Evolutionary conservation across 2,329 filamentous ascomycete species (phyloP).

Genomic region (Apiospora koreana): DNA sequence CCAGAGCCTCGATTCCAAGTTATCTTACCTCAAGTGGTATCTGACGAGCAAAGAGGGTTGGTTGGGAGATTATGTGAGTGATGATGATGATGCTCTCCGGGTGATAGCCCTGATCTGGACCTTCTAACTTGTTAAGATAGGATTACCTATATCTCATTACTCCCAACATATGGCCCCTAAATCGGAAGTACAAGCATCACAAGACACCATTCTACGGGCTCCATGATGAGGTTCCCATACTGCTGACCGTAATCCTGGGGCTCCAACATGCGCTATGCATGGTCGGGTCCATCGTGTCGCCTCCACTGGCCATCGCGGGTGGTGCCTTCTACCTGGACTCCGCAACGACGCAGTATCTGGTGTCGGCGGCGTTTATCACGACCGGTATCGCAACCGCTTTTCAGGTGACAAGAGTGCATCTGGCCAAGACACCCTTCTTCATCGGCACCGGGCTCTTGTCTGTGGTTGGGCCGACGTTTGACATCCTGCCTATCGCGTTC

Average conservation of each 20-base stretch:
- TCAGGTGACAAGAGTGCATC: constrained; percentile 67
- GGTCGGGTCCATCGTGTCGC: constrained; percentile 56
- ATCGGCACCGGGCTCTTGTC: constrained; percentile 67
- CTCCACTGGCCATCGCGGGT: constrained; percentile 63
- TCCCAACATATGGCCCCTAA: constrained; percentile 59
- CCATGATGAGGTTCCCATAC: constrained; percentile 66
- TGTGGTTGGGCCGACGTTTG: constrained; percentile 68
- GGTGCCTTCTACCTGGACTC: constrained; percentile 58
- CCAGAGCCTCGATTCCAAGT: not conserved
- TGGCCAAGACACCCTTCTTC: constrained; percentile 63
- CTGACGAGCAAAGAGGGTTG: constrained; percentile 38
- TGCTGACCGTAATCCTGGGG: constrained; percentile 66
- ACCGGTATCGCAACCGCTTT: constrained; percentile 65
- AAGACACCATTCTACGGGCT: constrained; percentile 70
- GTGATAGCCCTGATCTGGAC: not conserved
- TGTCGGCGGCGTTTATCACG: constrained; percentile 68
- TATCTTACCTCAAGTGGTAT: constrained; percentile 30
- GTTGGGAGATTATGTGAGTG: constrained; percentile 39
- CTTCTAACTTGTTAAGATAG: constrained; percentile 18
- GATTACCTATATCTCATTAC: constrained; percentile 40
- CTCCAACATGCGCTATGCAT: constrained; percentile 72
- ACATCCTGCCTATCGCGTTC: constrained; percentile 64
- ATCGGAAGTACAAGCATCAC: constrained; percentile 49
- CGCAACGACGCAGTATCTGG: constrained; percentile 62
- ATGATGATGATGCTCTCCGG: not conserved